These are phyloP conservation scores for Saprolegnia diclina DNA, from an alignment of 352 stramenopile genomes.

Conservation along the genomic window DNA sequence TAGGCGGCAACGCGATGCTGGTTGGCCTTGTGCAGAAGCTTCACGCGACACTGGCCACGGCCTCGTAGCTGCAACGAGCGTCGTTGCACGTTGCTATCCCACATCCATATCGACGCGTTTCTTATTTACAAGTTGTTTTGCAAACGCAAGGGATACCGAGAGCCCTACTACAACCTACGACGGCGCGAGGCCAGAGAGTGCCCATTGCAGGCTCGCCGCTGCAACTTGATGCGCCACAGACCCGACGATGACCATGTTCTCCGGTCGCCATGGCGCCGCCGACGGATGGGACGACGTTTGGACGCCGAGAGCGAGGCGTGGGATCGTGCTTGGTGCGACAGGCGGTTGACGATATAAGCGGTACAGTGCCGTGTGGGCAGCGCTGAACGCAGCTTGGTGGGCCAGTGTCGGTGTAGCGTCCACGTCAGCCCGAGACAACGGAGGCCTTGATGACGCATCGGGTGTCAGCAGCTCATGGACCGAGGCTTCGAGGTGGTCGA, in stretches of 20 bases:
- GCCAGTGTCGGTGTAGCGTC: neutral
- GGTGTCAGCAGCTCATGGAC: neutral
- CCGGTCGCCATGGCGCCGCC: neutral
- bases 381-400: neutral
- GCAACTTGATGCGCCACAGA: neutral
- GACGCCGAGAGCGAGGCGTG: neutral
- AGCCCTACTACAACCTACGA: too few relatives aligned
- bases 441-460: neutral
- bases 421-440: too few relatives aligned
- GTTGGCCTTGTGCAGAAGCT: conserved; percentile 20
- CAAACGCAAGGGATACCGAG: too few relatives aligned
- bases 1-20: conserved; percentile 19
- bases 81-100: too few relatives aligned
- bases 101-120: too few relatives aligned
- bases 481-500: neutral
- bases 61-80: neutral
- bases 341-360: neutral
- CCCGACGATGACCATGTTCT: neutral
- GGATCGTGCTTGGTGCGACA: neutral
- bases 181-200: neutral
- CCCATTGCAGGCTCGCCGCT: neutral
- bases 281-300: neutral
- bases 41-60: conserved; percentile 3
- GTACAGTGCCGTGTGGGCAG: neutral
- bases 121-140: neutral